Conservation (phyloP, 345 rosid genomes). For the Aquilaria sinensis region DNA sequence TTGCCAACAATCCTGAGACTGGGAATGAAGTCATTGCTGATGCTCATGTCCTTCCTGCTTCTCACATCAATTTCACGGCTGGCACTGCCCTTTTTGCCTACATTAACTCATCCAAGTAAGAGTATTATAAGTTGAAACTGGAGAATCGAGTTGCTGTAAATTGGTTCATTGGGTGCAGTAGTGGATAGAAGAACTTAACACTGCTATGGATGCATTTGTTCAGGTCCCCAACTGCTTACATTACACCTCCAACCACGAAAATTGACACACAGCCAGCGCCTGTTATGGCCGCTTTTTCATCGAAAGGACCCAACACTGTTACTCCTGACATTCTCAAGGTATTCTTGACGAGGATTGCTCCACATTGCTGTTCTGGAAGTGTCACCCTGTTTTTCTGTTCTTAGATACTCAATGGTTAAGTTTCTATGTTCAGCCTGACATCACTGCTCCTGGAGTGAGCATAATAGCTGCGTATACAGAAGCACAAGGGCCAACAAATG, state of each 20-base stretch:
- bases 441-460: constrained; percentile 83
- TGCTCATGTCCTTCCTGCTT: constrained; percentile 68
- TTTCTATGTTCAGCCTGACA: constrained; percentile 47
- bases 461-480: constrained; percentile 68
- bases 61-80: constrained; percentile 47
- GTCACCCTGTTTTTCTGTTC: background rate
- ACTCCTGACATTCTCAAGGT: constrained; percentile 68
- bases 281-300: constrained; percentile 72
- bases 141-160: too few relatives aligned
- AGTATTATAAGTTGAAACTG: background rate
- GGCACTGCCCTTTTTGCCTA: constrained; percentile 43
- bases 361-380: background rate
- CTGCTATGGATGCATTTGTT: background rate
- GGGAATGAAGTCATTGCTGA: constrained; percentile 51
- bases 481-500: constrained; percentile 47
- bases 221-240: constrained; percentile 54
- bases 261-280: constrained; percentile 57
- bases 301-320: constrained; percentile 59
- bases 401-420: background rate
- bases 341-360: background rate
- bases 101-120: constrained; percentile 47
- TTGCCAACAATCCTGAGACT: constrained; percentile 30
- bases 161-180: too few relatives aligned
- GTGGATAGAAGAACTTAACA: background rate
- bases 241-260: constrained; percentile 33